A percentile compares a stretch with the other conserved stretches of the same genome.
Evolutionary conservation across 305 asterid species (phyloP).

Genomic region (Solanum hybrid): DNA sequence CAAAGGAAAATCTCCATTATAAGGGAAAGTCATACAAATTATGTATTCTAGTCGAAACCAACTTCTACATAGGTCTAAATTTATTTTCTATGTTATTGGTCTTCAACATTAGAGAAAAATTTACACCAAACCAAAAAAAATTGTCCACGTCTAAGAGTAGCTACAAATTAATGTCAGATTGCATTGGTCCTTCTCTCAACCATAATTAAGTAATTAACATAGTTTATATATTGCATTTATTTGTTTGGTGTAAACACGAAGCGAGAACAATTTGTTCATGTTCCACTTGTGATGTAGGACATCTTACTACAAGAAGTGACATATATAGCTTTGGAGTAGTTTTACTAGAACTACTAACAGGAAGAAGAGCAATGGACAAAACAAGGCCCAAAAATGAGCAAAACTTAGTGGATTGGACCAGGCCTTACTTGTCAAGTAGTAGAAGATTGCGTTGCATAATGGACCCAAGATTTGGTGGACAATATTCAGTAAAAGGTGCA

Average conservation of each 20-base stretch:
- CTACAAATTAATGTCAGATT: not conserved
- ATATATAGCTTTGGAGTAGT: constrained; percentile 91
- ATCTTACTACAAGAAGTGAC: constrained; percentile 83
- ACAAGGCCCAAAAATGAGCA: constrained; percentile 61
- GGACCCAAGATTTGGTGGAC: constrained; percentile 76
- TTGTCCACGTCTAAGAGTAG: not conserved
- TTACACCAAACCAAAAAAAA: not conserved
- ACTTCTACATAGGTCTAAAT: not conserved
- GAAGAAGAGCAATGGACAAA: constrained; percentile 82
- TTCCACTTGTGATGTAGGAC: constrained; percentile 37
- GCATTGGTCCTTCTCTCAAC: not conserved
- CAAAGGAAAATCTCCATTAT: not conserved
- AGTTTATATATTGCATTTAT: not conserved
- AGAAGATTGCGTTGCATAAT: constrained; percentile 56
- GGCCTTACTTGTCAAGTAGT: constrained; percentile 55
- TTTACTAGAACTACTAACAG: constrained; percentile 66
- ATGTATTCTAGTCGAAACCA: not conserved
- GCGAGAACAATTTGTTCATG: not conserved
- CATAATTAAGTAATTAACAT: not conserved
- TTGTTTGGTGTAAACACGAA: not conserved
- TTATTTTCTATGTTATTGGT: not conserved
- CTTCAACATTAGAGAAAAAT: not conserved
- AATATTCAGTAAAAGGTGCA: constrained; percentile 63
- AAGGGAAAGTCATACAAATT: not conserved
- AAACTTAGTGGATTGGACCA: constrained; percentile 70